Evolutionary conservation across 495 filamentous ascomycete genomes (phyloP).

Genomic region (Trichoderma orchidacearum): DNA sequence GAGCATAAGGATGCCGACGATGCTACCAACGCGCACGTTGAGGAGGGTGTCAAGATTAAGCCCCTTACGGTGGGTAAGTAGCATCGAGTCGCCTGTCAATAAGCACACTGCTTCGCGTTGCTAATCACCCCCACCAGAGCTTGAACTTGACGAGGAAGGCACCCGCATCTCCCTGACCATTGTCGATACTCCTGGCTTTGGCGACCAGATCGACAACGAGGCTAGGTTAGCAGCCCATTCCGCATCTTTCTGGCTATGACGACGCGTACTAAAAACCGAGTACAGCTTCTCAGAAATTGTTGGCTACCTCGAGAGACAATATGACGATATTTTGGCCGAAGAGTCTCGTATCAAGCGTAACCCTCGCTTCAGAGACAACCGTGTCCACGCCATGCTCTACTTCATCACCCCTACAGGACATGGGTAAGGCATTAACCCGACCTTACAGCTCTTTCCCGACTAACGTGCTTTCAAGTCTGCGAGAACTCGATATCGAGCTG

Average conservation of each 20-base stretch:
- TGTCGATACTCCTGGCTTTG: conserved; percentile 96
- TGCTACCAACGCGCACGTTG: conserved; percentile 71
- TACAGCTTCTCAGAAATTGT: conserved; percentile 89
- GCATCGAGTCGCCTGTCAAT: background rate
- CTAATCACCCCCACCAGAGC: conserved; percentile 43
- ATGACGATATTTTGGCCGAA: conserved; percentile 96
- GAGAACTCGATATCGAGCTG: conserved; percentile 96
- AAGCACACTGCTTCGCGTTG: background rate
- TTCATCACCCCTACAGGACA: conserved; percentile 98
- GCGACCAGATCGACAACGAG: conserved; percentile 98
- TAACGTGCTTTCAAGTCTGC: conserved; percentile 47
- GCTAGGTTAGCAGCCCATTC: conserved; percentile 51
- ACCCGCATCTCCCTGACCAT: conserved; percentile 96
- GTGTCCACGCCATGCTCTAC: conserved; percentile 94
- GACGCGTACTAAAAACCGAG: conserved; percentile 4
- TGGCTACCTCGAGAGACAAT: conserved; percentile 95
- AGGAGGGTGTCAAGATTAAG: conserved; percentile 97
- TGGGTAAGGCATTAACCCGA: conserved; percentile 41
- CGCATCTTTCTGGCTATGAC: background rate
- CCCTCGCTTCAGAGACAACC: conserved; percentile 96
- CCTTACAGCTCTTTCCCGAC: conserved; percentile 1
- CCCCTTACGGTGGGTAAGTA: conserved; percentile 88
- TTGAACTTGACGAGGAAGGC: conserved; percentile 95
- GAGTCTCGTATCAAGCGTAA: conserved; percentile 99
- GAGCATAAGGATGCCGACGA: conserved; percentile 83